Conservation (phyloP, 495 filamentous ascomycete species). For the Daldinia concentrica region DNA sequence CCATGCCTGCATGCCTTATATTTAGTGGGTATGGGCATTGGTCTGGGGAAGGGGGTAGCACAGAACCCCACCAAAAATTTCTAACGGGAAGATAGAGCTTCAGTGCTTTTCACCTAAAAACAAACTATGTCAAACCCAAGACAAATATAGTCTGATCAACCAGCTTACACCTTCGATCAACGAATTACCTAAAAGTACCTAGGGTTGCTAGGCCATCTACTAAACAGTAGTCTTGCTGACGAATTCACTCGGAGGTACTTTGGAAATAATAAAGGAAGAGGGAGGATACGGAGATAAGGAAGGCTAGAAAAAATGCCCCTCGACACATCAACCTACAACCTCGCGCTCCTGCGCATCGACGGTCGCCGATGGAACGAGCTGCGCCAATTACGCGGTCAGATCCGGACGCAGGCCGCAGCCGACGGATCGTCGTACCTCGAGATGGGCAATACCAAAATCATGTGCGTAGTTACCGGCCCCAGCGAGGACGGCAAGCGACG, state of each 20-base stretch:
- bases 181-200: too few species aligned
- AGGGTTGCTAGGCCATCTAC: background rate
- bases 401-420: slow-evolving; percentile 88
- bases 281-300: background rate
- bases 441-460: slow-evolving; percentile 95
- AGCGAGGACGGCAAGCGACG: slow-evolving; percentile 64
- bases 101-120: background rate
- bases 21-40: slow-evolving; percentile 3
- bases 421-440: slow-evolving; percentile 91
- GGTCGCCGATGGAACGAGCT: slow-evolving; percentile 98
- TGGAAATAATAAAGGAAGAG: background rate
- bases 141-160: background rate
- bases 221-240: background rate
- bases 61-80: slow-evolving; percentile 43
- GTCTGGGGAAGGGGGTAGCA: slow-evolving; percentile 6
- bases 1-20: too few species aligned
- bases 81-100: slow-evolving; percentile 15
- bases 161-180: background rate
- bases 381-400: slow-evolving; percentile 85
- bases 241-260: background rate
- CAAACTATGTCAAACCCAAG: background rate
- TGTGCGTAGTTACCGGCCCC: slow-evolving; percentile 90
- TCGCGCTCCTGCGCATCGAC: slow-evolving; percentile 88
- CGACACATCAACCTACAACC: slow-evolving; percentile 85
- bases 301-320: slow-evolving; percentile 73